These are phyloP conservation scores for Knufia fluminis DNA, from an alignment of 2,329 filamentous ascomycete genomes.

Conservation along the genomic window DNA sequence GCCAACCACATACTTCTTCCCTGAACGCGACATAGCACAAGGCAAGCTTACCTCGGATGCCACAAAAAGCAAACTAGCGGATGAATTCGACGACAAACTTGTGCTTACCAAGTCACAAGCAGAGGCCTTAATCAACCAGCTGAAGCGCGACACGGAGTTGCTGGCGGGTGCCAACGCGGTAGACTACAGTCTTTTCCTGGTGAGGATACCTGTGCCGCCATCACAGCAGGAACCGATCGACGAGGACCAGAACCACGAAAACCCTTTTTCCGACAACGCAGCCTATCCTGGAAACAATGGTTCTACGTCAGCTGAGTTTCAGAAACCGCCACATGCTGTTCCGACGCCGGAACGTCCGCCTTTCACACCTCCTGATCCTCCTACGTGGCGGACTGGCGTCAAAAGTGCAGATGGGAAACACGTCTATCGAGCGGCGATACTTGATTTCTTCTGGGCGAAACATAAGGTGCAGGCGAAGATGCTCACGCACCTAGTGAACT, in stretches of 20 bases:
- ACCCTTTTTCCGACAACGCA: slow-evolving; percentile 23
- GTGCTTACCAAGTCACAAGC: slow-evolving; percentile 47
- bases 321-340: neutral
- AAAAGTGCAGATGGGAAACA: slow-evolving; percentile 44
- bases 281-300: neutral
- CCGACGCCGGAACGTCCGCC: slow-evolving; percentile 12
- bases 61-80: slow-evolving; percentile 56
- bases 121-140: slow-evolving; percentile 44
- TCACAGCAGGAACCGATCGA: slow-evolving; percentile 14
- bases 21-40: slow-evolving; percentile 60
- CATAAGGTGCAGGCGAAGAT: slow-evolving; percentile 57
- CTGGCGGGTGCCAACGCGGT: slow-evolving; percentile 56
- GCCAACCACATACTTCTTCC: slow-evolving; percentile 65
- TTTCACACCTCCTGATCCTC: slow-evolving; percentile 26
- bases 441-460: slow-evolving; percentile 74
- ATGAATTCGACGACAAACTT: slow-evolving; percentile 59
- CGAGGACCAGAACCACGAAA: slow-evolving; percentile 17
- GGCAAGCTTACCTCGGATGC: slow-evolving; percentile 54
- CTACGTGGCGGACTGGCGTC: slow-evolving; percentile 55
- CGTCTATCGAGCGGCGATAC: slow-evolving; percentile 56
- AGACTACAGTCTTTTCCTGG: slow-evolving; percentile 66
- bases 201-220: slow-evolving; percentile 42
- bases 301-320: neutral
- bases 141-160: slow-evolving; percentile 55
- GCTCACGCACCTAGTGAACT: slow-evolving; percentile 56